These are phyloP conservation scores for Ceratocystiopsis minuta DNA, from an alignment of 2,329 filamentous ascomycete species.

Conservation along the genomic window DNA sequence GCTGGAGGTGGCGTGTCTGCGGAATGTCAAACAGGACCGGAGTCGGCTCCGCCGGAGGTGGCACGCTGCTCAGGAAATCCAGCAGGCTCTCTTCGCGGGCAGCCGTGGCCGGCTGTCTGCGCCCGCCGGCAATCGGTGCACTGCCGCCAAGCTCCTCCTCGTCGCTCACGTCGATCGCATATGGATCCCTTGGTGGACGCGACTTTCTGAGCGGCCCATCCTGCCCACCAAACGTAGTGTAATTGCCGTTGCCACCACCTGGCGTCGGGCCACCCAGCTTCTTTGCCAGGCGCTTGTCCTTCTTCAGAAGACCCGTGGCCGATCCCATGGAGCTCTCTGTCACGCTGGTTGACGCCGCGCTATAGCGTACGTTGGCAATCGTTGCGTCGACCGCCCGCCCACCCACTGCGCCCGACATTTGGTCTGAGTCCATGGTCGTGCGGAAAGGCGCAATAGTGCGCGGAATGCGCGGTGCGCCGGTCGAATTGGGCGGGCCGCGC, in stretches of 20 bases:
- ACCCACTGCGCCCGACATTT: slow-evolving; percentile 37
- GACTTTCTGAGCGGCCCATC: slow-evolving; percentile 31
- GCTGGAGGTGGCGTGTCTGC: slow-evolving; percentile 14
- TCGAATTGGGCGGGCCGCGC: slow-evolving; percentile 51
- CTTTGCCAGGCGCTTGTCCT: slow-evolving; percentile 1
- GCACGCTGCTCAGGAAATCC: slow-evolving; percentile 54
- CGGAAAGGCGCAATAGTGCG: slow-evolving; percentile 73
- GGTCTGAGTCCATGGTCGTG: slow-evolving; percentile 71
- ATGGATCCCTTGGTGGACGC: slow-evolving; percentile 68
- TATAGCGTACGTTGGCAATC: slow-evolving; percentile 37
- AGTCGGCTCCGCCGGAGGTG: slow-evolving; percentile 39
- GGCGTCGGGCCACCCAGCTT: background rate
- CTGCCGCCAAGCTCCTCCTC: slow-evolving; percentile 28
- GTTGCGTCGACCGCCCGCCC: slow-evolving; percentile 39
- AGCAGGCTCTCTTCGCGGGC: slow-evolving; percentile 49
- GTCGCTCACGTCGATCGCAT: slow-evolving; percentile 73
- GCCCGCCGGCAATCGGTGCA: slow-evolving; percentile 11
- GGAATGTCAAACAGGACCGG: slow-evolving; percentile 18
- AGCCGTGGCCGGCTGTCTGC: slow-evolving; percentile 21
- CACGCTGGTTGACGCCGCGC: slow-evolving; percentile 36
- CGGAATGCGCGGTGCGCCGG: slow-evolving; percentile 52
- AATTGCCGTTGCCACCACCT: slow-evolving; percentile 11
- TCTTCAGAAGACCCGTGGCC: slow-evolving; percentile 47
- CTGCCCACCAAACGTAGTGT: too few relatives aligned
- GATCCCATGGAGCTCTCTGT: slow-evolving; percentile 59